Base-by-base conservation (phyloP, 2,329 filamentous ascomycete species). In the Colletotrichum filicis region DNA sequence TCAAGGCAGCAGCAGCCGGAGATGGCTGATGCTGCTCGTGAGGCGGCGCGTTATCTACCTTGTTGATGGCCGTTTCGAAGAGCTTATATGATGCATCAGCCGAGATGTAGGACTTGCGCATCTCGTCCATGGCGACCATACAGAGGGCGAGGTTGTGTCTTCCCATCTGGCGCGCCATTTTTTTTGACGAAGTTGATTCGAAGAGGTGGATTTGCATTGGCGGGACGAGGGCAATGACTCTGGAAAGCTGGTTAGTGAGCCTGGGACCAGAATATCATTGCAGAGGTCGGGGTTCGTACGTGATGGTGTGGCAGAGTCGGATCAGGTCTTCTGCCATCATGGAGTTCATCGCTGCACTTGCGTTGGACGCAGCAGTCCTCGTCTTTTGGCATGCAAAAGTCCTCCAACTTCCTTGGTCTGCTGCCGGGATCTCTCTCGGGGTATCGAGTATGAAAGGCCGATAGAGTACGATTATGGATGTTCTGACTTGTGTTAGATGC, bases 151-250 rank as follows among this genome's bases (percentile, higher is more conserved):
- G 66, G 28, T 73, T 73, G 28, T 69, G 70, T 22, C 66, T 59
- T 32, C 70, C 70, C 66, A 65, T 70, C 28, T 73, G 70, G 19
- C 70, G 70, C 14, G 61, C 70, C 66, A 73, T 73, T 1, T 46
- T 37, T 28, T 74, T 68, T 16, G 68, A 62, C 2, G 72, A 74
- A 1, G 72, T 67, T 28, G 63, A 60, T 24, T 74, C 60, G 22
- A 72, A 66, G 16, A 74, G 68, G 9, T 74, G 72, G 14, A 66
- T 72, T 22, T 74, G 72, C 72, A 74, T 66, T 14, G 72, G 60
- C n/a, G 72, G 68, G 1, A 68, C 68, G 1, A 74, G 19, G 1
- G 68, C 72, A 19, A 74, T 71, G 26, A 66, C 60, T 2, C 72
- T 72, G 58, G 2, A 9, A 9, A 11, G 19, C 42, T 24, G n/a